Percentiles rank a stretch among this genome's conserved stretches.
phyloP scores from a whole-genome alignment of 2,329 filamentous ascomycete species.

The Colletotrichum phormii region DNA sequence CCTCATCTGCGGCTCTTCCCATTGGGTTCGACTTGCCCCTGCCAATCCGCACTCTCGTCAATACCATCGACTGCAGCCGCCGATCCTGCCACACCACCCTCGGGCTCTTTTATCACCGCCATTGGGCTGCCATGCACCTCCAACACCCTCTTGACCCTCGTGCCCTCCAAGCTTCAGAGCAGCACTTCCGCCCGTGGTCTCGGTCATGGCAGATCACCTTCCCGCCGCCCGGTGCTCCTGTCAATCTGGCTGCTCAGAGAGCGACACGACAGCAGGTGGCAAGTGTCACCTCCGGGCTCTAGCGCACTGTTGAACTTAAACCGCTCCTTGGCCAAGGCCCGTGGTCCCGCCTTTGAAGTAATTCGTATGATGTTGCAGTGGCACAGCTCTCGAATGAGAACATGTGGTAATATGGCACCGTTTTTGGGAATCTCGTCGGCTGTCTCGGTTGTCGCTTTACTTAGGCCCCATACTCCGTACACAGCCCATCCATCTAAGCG shows the following conservation, averaged over 20 bases:
- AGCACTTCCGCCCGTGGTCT: constrained; percentile 15
- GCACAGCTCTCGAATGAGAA: not conserved
- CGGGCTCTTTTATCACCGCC: constrained; percentile 12
- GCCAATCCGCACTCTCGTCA: constrained; percentile 21
- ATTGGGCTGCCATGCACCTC: constrained; percentile 35
- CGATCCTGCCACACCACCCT: constrained; percentile 35
- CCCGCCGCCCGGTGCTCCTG: constrained; percentile 1
- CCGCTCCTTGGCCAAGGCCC: not conserved
- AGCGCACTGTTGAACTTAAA: constrained; percentile 14
- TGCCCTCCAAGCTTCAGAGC: not conserved
- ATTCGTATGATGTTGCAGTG: not conserved
- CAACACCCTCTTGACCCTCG: not conserved
- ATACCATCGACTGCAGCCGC: constrained; percentile 29
- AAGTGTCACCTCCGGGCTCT: constrained; percentile 20
- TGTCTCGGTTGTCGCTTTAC: constrained; percentile 19
- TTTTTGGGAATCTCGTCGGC: not conserved
- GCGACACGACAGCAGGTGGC: constrained; percentile 33
- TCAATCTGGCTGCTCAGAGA: constrained; percentile 9
- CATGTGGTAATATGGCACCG: not conserved
- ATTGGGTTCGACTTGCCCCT: constrained; percentile 25
- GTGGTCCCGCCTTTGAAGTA: not conserved
- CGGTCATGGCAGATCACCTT: constrained; percentile 11
- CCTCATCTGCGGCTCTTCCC: constrained; percentile 12
- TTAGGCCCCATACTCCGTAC: not conserved
- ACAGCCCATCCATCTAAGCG: not conserved